phyloP scores from a whole-genome alignment of 495 filamentous ascomycete genomes.

The Thozetella sp. region DNA sequence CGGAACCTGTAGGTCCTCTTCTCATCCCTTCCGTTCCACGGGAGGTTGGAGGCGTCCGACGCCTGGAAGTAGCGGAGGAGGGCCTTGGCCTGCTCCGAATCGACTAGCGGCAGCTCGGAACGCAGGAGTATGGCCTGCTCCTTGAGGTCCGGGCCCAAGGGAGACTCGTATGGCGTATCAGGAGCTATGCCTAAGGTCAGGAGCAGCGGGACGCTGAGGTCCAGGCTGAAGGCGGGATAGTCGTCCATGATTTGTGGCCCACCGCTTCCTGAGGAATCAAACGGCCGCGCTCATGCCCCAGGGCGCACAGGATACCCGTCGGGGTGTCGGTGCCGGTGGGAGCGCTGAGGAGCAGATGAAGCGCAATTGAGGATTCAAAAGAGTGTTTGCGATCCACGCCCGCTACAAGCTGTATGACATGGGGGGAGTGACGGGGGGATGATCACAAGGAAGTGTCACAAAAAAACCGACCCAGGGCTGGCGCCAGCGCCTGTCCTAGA shows the following conservation, averaged over 20 bases:
- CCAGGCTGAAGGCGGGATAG: constrained; percentile 78
- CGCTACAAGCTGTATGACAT: not conserved
- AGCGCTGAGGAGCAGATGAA: not conserved
- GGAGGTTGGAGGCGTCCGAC: constrained; percentile 61
- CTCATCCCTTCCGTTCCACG: constrained; percentile 56
- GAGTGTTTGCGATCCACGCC: not conserved
- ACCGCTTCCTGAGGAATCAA: not conserved
- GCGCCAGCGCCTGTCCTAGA: not conserved
- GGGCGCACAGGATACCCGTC: not conserved
- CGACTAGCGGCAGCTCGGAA: constrained; percentile 69
- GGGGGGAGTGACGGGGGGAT: not conserved
- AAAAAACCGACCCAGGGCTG: not conserved
- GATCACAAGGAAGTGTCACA: not conserved
- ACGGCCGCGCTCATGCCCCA: not conserved
- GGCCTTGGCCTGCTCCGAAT: constrained; percentile 61
- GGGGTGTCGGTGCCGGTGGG: not conserved
- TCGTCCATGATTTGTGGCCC: constrained; percentile 69
- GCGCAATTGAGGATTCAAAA: not conserved
- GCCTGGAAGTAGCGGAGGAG: constrained; percentile 70
- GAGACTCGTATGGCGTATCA: constrained; percentile 22
- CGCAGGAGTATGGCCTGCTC: constrained; percentile 62
- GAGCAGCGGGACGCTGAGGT: constrained; percentile 80
- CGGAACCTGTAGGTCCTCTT: constrained; percentile 56
- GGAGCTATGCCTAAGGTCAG: constrained; percentile 72
- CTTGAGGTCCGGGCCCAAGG: constrained; percentile 52